phyloP scores from a whole-genome alignment of 352 stramenopile species.

The Phytophthora uliginosa region DNA sequence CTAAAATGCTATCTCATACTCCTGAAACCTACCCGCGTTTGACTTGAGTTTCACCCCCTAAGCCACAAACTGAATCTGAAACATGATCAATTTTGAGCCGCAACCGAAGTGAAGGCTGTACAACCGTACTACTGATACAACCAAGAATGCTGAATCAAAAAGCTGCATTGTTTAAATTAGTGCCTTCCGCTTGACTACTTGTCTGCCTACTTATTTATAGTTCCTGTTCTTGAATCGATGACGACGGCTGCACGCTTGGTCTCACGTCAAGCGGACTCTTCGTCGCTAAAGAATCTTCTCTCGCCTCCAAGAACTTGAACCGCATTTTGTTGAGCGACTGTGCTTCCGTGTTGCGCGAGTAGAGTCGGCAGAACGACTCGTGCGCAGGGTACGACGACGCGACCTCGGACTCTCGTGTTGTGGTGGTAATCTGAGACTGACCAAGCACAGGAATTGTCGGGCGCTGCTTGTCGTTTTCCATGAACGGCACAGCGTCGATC shows the following conservation, averaged over 20 bases:
- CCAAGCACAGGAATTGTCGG: constrained; percentile 20
- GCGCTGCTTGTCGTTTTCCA: constrained; percentile 31
- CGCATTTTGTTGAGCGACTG: constrained; percentile 32
- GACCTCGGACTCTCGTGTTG: constrained; percentile 27
- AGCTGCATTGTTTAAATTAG: constrained; percentile 15
- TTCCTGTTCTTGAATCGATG: constrained; percentile 20
- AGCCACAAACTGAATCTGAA: constrained; percentile 9
- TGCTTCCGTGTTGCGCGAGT: constrained; percentile 38
- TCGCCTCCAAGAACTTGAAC: constrained; percentile 30
- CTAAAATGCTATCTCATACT: neutral
- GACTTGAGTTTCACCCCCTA: constrained; percentile 1
- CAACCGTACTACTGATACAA: neutral
- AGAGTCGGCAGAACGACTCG: constrained; percentile 39
- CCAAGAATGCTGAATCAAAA: neutral
- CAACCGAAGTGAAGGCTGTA: too few species aligned
- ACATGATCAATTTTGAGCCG: neutral
- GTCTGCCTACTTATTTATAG: constrained; percentile 13
- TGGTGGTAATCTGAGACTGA: constrained; percentile 5
- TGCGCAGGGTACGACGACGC: constrained; percentile 24
- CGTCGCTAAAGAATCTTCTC: constrained; percentile 20
- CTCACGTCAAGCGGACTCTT: constrained; percentile 22
- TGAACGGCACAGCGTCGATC: constrained; percentile 29
- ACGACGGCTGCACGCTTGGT: constrained; percentile 11
- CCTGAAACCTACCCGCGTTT: neutral
- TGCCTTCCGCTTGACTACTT: constrained; percentile 4